Percentiles rank a stretch among this genome's conserved stretches.
These are phyloP conservation scores for Pleurostoma richardsiae DNA, from an alignment of 2,329 filamentous ascomycete genomes.

Conservation along the genomic window DNA sequence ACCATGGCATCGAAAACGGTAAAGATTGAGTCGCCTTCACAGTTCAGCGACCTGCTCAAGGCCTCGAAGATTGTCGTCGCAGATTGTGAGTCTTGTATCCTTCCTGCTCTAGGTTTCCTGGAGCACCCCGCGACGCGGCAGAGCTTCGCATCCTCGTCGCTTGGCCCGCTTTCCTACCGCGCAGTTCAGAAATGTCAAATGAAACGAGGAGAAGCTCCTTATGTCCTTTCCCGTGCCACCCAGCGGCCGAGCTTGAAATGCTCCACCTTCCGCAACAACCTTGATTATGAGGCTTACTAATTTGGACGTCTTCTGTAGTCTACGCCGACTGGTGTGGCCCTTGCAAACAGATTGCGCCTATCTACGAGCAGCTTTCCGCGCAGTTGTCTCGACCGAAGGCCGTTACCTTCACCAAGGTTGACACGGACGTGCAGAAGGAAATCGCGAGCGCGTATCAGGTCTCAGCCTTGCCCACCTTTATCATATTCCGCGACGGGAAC, in stretches of 20 bases:
- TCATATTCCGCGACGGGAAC: conserved; percentile 73
- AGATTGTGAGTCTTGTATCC: conserved; percentile 64
- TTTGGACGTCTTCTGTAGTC: conserved; percentile 47
- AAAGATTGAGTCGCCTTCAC: conserved; percentile 42
- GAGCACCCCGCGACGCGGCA: conserved; percentile 20
- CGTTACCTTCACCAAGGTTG: conserved; percentile 83
- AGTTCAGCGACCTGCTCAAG: conserved; percentile 64
- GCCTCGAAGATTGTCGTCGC: conserved; percentile 76
- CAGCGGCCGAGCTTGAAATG: too few relatives aligned
- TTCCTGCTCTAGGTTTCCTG: conserved; percentile 4
- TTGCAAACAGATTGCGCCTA: conserved; percentile 77
- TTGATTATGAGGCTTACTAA: not conserved
- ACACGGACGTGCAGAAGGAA: conserved; percentile 72
- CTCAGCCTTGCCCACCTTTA: conserved; percentile 81
- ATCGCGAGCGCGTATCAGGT: conserved; percentile 71
- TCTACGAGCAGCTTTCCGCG: conserved; percentile 72
- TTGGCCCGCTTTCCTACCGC: conserved; percentile 2
- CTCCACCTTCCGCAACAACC: too few relatives aligned
- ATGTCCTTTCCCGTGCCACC: too few relatives aligned
- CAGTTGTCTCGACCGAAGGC: conserved; percentile 65
- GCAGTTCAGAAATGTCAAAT: too few relatives aligned
- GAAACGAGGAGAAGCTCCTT: too few relatives aligned
- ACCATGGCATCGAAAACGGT: conserved; percentile 20
- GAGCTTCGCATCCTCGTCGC: conserved; percentile 1
- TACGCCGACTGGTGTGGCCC: conserved; percentile 83